Evolutionary conservation across 139 green algal genomes (phyloP).

Genomic region (Diplosphaera chodatii): DNA sequence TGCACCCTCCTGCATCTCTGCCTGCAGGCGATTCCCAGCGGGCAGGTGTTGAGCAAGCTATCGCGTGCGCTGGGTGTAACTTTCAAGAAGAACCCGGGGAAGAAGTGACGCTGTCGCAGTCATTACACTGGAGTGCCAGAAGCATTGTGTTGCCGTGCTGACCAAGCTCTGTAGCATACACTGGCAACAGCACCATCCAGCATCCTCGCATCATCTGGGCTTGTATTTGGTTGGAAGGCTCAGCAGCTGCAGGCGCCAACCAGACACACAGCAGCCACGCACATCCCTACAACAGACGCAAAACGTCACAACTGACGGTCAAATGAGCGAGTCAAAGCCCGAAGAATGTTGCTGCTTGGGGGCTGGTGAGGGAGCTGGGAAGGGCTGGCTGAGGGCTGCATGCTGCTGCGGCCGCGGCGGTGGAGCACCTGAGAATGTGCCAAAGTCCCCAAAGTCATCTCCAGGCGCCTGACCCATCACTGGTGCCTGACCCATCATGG

Average conservation of each 20-base stretch:
- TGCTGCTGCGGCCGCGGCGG: neutral
- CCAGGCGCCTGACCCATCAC: neutral
- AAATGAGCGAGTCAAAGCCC: neutral
- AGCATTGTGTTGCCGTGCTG: no score
- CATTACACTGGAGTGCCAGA: no score
- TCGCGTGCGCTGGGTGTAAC: conserved; percentile 77
- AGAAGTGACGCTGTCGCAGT: neutral
- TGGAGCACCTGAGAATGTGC: no score
- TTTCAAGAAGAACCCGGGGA: conserved; percentile 15
- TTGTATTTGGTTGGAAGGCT: no score
- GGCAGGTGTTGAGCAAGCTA: conserved; percentile 85
- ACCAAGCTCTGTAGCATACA: no score
- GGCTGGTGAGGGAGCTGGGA: neutral
- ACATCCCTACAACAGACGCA: no score
- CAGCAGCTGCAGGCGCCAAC: no score
- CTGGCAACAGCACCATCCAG: no score
- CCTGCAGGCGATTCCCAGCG: conserved; percentile 92
- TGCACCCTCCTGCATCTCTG: no score
- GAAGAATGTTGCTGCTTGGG: neutral
- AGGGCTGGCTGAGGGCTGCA: neutral
- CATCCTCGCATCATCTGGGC: no score
- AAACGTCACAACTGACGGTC: no score
- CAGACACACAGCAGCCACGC: no score
- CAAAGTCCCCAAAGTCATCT: neutral
- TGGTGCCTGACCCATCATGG: neutral